A percentile compares a stretch with the other conserved stretches of the same genome.
Evolutionary conservation across 1,284 basidiomycete species (phyloP).

Genomic region (Sanghuangporus weigelae): DNA sequence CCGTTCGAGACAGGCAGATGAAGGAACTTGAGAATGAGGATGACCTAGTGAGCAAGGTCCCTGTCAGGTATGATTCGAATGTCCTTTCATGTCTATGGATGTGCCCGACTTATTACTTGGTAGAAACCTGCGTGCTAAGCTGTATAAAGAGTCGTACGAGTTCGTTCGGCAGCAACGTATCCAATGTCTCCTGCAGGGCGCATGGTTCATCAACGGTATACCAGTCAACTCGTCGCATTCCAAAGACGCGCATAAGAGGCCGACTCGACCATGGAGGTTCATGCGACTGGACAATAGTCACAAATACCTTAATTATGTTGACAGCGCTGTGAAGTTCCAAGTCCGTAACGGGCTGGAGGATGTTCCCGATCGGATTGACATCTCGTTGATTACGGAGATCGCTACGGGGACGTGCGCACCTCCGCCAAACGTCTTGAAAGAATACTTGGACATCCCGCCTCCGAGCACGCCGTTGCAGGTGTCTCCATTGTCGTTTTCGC

Average conservation of each 20-base stretch:
- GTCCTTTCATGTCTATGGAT: slow-evolving; percentile 1
- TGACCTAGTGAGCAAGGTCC: slow-evolving; percentile 79
- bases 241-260: slow-evolving; percentile 48
- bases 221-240: slow-evolving; percentile 42
- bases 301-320: slow-evolving; percentile 80
- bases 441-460: slow-evolving; percentile 44
- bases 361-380: slow-evolving; percentile 80
- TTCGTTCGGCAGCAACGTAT: slow-evolving; percentile 90
- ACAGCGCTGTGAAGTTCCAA: slow-evolving; percentile 70
- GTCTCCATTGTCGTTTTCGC: slow-evolving; percentile 77
- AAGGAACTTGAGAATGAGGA: slow-evolving; percentile 90
- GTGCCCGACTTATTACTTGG: slow-evolving; percentile 1
- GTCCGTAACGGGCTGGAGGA: slow-evolving; percentile 82
- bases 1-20: slow-evolving; percentile 90
- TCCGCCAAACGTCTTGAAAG: slow-evolving; percentile 56
- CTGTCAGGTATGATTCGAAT: slow-evolving; percentile 61
- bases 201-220: slow-evolving; percentile 83
- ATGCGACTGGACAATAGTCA: slow-evolving; percentile 72
- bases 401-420: slow-evolving; percentile 72
- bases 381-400: slow-evolving; percentile 74
- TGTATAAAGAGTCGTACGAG: slow-evolving; percentile 90
- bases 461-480: slow-evolving; percentile 42
- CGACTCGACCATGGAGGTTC: slow-evolving; percentile 69
- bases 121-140: slow-evolving; percentile 80
- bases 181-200: slow-evolving; percentile 83